A percentile compares a stretch with the other conserved stretches of the same genome.
Evolutionary conservation across 257 asterid species (phyloP).

Genomic region (Solanum habrochaites): DNA sequence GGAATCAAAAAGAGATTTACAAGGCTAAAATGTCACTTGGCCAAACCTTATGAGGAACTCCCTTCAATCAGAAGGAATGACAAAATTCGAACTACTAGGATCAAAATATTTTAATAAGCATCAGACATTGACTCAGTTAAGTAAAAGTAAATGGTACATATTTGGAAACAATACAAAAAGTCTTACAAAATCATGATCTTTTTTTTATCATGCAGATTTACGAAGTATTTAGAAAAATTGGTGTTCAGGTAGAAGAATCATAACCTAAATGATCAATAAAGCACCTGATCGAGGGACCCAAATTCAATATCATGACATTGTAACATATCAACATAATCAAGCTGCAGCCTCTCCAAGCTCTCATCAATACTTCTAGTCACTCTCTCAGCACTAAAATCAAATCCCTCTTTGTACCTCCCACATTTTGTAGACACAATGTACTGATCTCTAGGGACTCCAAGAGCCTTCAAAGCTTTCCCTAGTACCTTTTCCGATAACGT

Average conservation of each 20-base stretch:
- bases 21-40: background rate
- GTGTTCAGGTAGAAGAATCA: background rate
- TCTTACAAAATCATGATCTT: background rate
- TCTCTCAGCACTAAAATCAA: conserved; percentile 94
- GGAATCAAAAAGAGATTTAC: background rate
- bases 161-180: background rate
- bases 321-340: conserved; percentile 88
- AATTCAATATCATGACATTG: conserved; percentile 96
- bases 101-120: background rate
- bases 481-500: conserved; percentile 75
- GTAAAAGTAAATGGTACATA: background rate
- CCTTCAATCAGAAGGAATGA: background rate
- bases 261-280: background rate
- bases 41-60: background rate
- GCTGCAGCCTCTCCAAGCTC: conserved; percentile 95
- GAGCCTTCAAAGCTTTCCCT: conserved; percentile 80
- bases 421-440: conserved; percentile 93
- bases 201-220: background rate
- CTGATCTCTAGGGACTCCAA: conserved; percentile 68
- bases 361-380: conserved; percentile 86
- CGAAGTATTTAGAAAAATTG: background rate
- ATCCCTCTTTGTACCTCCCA: conserved; percentile 85
- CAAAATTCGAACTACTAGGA: background rate
- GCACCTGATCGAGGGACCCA: conserved; percentile 90
- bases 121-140: background rate